Conservation (phyloP, 23 red algal genomes). For the Cyanidium caldarium region DNA sequence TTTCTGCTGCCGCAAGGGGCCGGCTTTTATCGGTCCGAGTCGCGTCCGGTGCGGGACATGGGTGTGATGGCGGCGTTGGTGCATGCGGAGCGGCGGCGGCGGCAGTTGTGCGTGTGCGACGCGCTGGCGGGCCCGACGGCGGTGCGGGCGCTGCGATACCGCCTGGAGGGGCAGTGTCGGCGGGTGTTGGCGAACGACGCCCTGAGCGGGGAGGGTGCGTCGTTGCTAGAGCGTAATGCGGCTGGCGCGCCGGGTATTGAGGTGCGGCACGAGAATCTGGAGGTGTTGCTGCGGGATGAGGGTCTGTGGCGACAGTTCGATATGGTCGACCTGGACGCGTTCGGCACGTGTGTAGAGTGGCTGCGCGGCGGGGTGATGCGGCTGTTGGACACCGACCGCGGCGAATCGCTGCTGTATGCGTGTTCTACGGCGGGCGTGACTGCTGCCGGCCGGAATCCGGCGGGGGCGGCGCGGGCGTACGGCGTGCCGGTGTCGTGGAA, state of each 20-base stretch:
- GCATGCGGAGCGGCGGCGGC: neutral
- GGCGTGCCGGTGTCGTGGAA: neutral
- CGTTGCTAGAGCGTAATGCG: neutral
- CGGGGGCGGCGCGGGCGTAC: neutral
- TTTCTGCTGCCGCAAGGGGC: neutral
- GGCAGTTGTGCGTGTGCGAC: neutral
- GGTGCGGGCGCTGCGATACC: neutral
- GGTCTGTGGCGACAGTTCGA: neutral
- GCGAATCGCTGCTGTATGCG: neutral
- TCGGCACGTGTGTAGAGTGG: neutral
- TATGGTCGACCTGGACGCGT: neutral
- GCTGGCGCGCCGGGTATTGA: neutral
- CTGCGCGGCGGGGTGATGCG: neutral
- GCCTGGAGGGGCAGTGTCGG: neutral
- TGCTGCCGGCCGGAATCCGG: neutral
- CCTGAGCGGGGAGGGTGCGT: neutral
- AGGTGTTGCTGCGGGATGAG: neutral
- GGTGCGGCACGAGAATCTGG: neutral
- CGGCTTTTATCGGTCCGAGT: neutral
- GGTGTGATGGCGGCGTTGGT: neutral
- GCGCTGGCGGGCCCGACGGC: neutral
- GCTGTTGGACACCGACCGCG: neutral
- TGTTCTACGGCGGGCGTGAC: constrained; percentile 2
- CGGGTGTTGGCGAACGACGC: neutral
- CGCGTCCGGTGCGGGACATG: neutral